These are phyloP conservation scores for Isatis tinctoria DNA, from an alignment of 345 rosid genomes.

Conservation along the genomic window DNA sequence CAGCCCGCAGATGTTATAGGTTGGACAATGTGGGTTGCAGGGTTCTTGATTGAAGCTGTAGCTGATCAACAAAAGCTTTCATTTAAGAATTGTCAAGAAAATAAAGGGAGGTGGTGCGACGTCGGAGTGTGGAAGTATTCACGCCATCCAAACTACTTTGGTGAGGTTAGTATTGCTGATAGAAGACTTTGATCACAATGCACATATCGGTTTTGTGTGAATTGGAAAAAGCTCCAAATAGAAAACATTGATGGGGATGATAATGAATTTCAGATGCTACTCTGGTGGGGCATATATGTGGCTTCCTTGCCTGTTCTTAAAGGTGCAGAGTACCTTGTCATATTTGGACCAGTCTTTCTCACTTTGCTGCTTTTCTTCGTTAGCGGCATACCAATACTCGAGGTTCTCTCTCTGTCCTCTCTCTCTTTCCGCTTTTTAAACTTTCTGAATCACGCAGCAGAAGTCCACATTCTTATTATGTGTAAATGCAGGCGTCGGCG, in stretches of 20 bases:
- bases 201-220: not conserved
- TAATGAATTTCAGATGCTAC: slow-evolving; percentile 51
- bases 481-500: slow-evolving; percentile 60
- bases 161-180: slow-evolving; percentile 57
- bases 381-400: slow-evolving; percentile 92
- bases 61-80: slow-evolving; percentile 87
- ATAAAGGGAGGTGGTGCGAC: slow-evolving; percentile 82
- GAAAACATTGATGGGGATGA: slow-evolving; percentile 5
- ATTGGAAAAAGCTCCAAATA: not conserved
- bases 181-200: not conserved
- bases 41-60: slow-evolving; percentile 55
- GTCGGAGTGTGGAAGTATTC: slow-evolving; percentile 79
- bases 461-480: not conserved
- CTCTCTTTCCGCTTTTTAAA: not conserved
- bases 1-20: slow-evolving; percentile 69
- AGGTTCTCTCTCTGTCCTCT: slow-evolving; percentile 46
- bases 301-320: slow-evolving; percentile 68
- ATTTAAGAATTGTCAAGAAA: slow-evolving; percentile 74
- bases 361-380: slow-evolving; percentile 76
- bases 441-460: not conserved
- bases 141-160: slow-evolving; percentile 93
- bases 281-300: slow-evolving; percentile 90
- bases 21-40: slow-evolving; percentile 80
- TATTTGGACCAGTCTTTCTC: slow-evolving; percentile 79
- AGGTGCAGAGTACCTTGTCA: slow-evolving; percentile 80